Evolutionary conservation across 2,329 filamentous ascomycete species (phyloP), one percentile per base, ranked within the genome.

Genomic region (Hymenoscyphus fraxineus): DNA sequence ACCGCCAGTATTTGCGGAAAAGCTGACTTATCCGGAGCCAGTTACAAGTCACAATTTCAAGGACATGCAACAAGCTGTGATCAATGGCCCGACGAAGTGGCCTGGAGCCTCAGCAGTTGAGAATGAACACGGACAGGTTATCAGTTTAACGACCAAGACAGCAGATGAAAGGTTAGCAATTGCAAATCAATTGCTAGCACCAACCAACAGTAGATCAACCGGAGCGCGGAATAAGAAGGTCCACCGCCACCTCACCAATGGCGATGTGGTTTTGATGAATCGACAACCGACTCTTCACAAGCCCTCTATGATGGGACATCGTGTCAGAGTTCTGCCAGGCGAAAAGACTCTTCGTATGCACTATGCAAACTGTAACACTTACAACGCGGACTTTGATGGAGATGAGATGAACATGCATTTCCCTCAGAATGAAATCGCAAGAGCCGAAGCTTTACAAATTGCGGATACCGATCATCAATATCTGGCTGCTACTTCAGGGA

Each of bases 361-460:
- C 80, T 99, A 99, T 79, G 94, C 95, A 73, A 99, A 99, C 77
- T 98, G 95, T 77, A 99, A 99, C 75, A 97, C 95, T 0, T 99
- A 99, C 82, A 99, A 99, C 73, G 95, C 95, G 39, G 95, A 99
- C 83, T 99, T 99, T 75, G 96, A 99, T 74, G 95, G 95, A 77
- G 95, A 99, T 76, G 95, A 99, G 78, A 99, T 99, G 95, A 99
- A 99, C 77, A 96, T 99, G 93, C 95, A 99, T 78, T 98, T 99
- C 74, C 95, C 95, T 1, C 95, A 99, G 73, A 98, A 97, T 71
- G 96, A 98, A 76, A 83, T 98, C 69, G 95, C 95, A 16, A 85
- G 95, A 71, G 91, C 94, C 1, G 95, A 99, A 79, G 95, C 95
- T 1, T 84, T 96, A 70, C 91, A 93, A 70, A 89, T 99, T 72